These are phyloP conservation scores for Ramichloridium luteum DNA, from an alignment of 2,329 filamentous ascomycete species.

Conservation along the genomic window DNA sequence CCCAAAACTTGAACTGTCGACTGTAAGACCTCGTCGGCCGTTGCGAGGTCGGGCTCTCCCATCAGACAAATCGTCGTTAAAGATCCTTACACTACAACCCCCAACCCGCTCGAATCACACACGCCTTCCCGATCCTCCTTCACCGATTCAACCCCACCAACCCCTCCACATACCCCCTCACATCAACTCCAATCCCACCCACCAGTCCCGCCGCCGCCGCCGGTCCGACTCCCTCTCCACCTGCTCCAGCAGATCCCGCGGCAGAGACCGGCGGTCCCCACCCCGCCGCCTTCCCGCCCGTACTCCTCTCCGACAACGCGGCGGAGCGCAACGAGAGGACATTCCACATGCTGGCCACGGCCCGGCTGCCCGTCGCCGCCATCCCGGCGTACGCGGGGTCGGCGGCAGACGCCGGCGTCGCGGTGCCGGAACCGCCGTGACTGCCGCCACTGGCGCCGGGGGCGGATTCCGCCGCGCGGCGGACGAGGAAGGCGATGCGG, in stretches of 20 bases:
- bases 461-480: constrained; percentile 9
- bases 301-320: constrained; percentile 11
- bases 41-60: too few species aligned
- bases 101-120: too few species aligned
- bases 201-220: constrained; percentile 39
- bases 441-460: constrained; percentile 26
- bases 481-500: constrained; percentile 32
- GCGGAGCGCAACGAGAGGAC: constrained; percentile 13
- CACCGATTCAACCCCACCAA: constrained; percentile 50
- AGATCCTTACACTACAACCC: too few species aligned
- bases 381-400: constrained; percentile 7
- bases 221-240: constrained; percentile 31
- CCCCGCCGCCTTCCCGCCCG: constrained; percentile 14
- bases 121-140: too few species aligned
- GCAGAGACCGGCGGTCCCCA: constrained; percentile 15
- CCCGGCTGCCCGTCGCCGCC: constrained; percentile 10
- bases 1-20: too few species aligned
- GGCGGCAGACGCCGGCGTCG: constrained; percentile 1
- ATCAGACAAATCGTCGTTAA: too few species aligned
- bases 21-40: too few species aligned
- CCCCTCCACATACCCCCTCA: constrained; percentile 61
- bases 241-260: background rate
- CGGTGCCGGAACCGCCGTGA: constrained; percentile 13
- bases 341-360: constrained; percentile 21
- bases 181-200: constrained; percentile 67